Base-by-base conservation (phyloP, 345 rosid genomes). In the Firmiana major region DNA sequence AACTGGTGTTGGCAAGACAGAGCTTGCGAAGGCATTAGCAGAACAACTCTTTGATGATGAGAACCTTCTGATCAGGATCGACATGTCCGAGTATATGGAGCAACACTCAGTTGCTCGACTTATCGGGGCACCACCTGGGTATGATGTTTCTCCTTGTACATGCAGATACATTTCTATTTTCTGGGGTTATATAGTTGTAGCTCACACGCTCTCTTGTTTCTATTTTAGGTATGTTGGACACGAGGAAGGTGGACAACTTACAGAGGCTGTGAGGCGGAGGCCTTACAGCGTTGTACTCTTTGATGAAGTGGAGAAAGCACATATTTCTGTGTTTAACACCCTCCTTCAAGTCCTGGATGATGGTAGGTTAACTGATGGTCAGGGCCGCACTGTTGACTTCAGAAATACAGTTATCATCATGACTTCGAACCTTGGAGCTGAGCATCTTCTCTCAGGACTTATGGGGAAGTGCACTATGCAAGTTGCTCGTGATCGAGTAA, bases 391-490 rank as follows among this genome's bases (percentile, higher is more conserved):
- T 0, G 97, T 95, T 0, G 96, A 95, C 68, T 95, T 93, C 60
- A 85, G 92, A 66, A 93, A 92, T 24, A 86, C 97, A 0, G 93
- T 95, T 24, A 92, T 95, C 15, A 91, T 95, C 69, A 90, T 95
- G 99, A 95, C 99, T 0, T 95, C 99, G 0, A 93, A 95, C 84
- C 93, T 95, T 16, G 98, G 98, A 5, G 97, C 97, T 0, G 99
- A 95, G 64, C 93, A 92, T 59, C 90, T 95, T 19, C 83, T 95
- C 0, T 83, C 93, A 3, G 97, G 98, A 1, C 69, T 95, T 8
- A 84, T 75, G 1, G 98, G 98, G 40, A 91, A 93, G 71, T 86
- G 85, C 51, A 1, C 98, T 1, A 92, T 95, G 91, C 88, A 95
- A 78, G 97, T 78, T 65, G 99, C 99, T 28, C 88, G 93, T 0